Evolutionary conservation across 306 rosid genomes (phyloP), one percentile per base, ranked within the genome.

Genomic region (Heteromeles arbutifolia): DNA sequence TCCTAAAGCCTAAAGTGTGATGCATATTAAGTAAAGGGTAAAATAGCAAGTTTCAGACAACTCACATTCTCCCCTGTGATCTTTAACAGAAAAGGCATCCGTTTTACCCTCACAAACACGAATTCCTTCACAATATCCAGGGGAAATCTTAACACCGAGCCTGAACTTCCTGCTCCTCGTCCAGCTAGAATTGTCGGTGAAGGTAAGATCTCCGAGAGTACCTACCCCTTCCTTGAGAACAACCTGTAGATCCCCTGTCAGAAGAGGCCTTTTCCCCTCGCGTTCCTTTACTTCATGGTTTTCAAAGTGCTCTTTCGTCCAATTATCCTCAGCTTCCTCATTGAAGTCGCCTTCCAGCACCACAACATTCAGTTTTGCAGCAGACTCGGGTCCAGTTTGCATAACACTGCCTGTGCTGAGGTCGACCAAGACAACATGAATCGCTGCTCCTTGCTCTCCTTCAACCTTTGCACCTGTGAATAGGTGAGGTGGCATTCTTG

Each of bases 41-140:
- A 24, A 24, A 61, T 61, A 15, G 11, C 34, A 17, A 59, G 41
- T 9, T 65, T 65, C 17, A 65, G 69, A 65, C 19, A 80, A 87
- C 93, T 93, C 78, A 93, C 98, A 80, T 90, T 93, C 96, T 80
- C 98, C 98, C 82, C 98, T 84, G 66, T 90, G 98, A 93, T 93
- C 96, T 86, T 90, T 90, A 37, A 93, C 98, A 29, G 88, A 81
- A 76, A 93, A 93, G 29, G 95, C 87, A 29, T 93, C 96, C 8
- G 98, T 88, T 88, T 90, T 93, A 37, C 88, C 98, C 84, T 93
- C 98, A 2, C 91, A 87, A 74, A 93, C 79, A 25, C 83, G 93
- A 81, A 84, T 77, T 48, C 82, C 93, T 45, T 87, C 90, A 29
- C 83, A 91, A 59, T 65, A 83, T 29, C 96, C 96, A 24, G 91